These are phyloP conservation scores for Calonectria henricotiae DNA, from an alignment of 2,329 filamentous ascomycete species.

Conservation along the genomic window DNA sequence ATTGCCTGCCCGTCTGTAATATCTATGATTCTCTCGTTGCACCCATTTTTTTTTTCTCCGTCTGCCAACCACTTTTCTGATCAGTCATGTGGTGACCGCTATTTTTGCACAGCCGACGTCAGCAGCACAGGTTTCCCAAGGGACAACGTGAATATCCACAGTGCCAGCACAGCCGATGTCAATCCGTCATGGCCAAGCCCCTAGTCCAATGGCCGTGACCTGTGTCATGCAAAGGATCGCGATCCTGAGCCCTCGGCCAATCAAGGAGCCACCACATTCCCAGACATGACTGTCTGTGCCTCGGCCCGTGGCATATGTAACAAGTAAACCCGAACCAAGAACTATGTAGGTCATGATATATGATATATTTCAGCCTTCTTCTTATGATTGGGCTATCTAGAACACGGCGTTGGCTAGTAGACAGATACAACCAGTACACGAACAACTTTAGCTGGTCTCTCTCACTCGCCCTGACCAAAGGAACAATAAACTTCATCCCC, in stretches of 20 bases:
- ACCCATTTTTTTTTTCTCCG: background rate
- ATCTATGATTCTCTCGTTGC: conserved; percentile 3
- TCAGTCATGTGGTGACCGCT: conserved; percentile 4
- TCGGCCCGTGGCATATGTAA: conserved; percentile 2
- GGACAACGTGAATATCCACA: background rate
- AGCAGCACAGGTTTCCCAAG: background rate
- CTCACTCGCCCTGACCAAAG: too few species aligned
- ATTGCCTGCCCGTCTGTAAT: background rate
- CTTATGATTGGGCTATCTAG: too few species aligned
- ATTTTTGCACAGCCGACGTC: conserved; percentile 4
- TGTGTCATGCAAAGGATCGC: conserved; percentile 13
- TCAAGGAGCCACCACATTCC: background rate
- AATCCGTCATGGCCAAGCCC: background rate
- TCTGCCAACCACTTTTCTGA: background rate
- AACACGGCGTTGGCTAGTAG: too few species aligned
- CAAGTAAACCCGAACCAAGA: background rate
- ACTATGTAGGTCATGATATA: too few species aligned
- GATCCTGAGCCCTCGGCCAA: conserved; percentile 1
- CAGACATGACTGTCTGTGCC: background rate
- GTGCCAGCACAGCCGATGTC: conserved; percentile 12
- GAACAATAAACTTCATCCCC: too few species aligned
- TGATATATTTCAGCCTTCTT: too few species aligned
- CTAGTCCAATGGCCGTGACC: background rate
- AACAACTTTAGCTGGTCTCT: too few species aligned
- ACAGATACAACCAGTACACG: too few species aligned